Evolutionary conservation across 2,329 filamentous ascomycete genomes (phyloP), one percentile per base, ranked within the genome.

Genomic region (Sodiomyces alkalinus): DNA sequence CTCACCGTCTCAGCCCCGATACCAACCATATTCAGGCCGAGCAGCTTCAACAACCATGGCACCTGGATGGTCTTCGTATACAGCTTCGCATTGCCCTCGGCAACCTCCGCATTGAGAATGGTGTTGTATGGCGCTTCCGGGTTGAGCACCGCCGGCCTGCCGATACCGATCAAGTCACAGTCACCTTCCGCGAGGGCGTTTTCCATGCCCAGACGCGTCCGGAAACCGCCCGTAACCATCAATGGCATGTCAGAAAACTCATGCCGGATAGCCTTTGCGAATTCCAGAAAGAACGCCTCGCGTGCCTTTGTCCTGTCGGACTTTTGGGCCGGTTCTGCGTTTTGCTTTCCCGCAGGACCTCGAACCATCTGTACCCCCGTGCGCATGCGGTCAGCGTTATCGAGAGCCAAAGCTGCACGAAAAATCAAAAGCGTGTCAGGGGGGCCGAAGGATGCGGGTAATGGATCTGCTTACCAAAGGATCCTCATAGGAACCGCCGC

Each of bases 261-360:
- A 4, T 43, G 41, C 17, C 67, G 58, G 19, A 68, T 59, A 7
- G 55, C 51, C n/a, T 55, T 49, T 0, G 70, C 68, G 36, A 79
- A 80, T 25, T 77, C 66, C 1, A 79, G 53, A 50, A 81, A 80
- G 54, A 75, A 80, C 0, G 73, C 70, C 39, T 80, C 74, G 6
- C 74, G 61, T 0, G 60, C 59, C 9, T 56, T 56, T 9, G 66
- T 71, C 11, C 55, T 55, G 14, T 52, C 51, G 6, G 46, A 44
- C 40, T 53, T 42, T 27, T 41, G n/a, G n/a, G n/a, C n/a, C n/a
- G n/a, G n/a, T n/a, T n/a, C n/a, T n/a, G n/a, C n/a, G n/a, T n/a
- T n/a, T n/a, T n/a, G n/a, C n/a, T n/a, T n/a, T n/a, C n/a, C n/a
- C n/a, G n/a, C n/a, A n/a, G n/a, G n/a, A n/a, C n/a, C n/a, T n/a